A percentile compares a stretch with the other conserved stretches of the same genome.
Evolutionary conservation across 345 rosid genomes (phyloP).

Genomic region (Physaria fendleri): DNA sequence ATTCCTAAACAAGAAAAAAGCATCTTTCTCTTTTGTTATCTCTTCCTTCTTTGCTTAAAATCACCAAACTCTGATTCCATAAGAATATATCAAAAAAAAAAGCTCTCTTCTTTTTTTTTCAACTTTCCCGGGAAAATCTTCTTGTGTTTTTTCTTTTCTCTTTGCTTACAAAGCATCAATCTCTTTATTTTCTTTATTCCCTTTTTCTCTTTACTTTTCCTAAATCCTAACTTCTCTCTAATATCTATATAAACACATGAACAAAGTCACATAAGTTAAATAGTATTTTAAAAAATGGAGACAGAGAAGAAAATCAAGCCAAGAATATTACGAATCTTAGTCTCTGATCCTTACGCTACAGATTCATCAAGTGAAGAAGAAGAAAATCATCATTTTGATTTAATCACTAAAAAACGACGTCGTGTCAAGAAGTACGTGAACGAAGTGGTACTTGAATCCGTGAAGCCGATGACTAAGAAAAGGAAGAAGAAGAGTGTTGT

Average conservation of each 20-base stretch:
- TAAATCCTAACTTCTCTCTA: neutral
- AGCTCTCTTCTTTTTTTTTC: conserved; percentile 20
- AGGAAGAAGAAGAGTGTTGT: neutral
- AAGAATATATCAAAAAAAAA: conserved; percentile 10
- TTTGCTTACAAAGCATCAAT: conserved; percentile 24
- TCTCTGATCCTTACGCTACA: conserved; percentile 79
- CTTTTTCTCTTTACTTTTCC: neutral
- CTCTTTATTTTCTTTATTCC: conserved; percentile 7
- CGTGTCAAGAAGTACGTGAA: conserved; percentile 59
- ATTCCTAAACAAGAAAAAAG: conserved; percentile 21
- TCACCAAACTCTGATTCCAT: conserved; percentile 28
- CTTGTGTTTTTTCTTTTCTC: neutral
- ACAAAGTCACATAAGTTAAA: conserved; percentile 18
- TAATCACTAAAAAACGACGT: conserved; percentile 10
- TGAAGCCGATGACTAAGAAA: neutral
- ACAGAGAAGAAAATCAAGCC: conserved; percentile 33
- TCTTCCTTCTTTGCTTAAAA: conserved; percentile 7
- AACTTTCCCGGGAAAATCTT: conserved; percentile 22
- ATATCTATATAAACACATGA: conserved; percentile 7
- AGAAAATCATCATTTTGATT: conserved; percentile 30
- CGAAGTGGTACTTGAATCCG: conserved; percentile 52
- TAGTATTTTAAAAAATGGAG: neutral
- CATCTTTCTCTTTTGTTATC: neutral
- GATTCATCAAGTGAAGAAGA: conserved; percentile 97
- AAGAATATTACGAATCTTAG: conserved; percentile 60